Evolutionary conservation across 371 early-diverging fungal genomes (phyloP), one percentile per base, ranked within the genome.

Genomic region (Syncephalis fuscata): DNA sequence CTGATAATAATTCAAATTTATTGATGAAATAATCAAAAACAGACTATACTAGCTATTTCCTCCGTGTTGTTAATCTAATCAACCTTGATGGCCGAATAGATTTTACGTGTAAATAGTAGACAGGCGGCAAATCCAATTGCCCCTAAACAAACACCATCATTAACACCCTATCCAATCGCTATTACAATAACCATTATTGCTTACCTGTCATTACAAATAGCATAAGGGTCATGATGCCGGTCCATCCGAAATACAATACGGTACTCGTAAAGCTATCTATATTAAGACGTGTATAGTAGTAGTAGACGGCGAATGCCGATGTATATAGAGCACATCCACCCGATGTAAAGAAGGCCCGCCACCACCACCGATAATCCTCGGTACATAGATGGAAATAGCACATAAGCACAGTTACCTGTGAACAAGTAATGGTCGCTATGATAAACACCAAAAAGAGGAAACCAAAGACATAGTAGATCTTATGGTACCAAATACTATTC

Each of bases 351-450:
- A 92, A 92, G 1, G 95, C 68, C 9, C 90, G 69, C 97, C 97
- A 96, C 58, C 80, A 81, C 97, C 96, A 92, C 51, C 80, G 76
- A 58, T 92, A 92, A 56, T 92, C 65, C 70, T 96, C 97, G 3
- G 86, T 67, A 50, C 87, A 87, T 40, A 92, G 63, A 43, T 80
- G 82, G 73, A 92, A 87, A 65, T 92, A 92, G n/a, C 75, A 76
- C 59, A 90, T 65, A 51, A 92, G 64, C 45, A 92, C 72, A n/a
- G 91, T 72, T 39, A 91, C 84, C 59, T 88, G 81, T 19, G 80
- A 70, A 22, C 85, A 85, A 0, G 90, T 90, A 27, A 89, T 46
- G 19, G 80, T 64, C 50, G 89, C 61, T 45, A 90, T 82, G 19
- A 74, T 48, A 53, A 85, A 85, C 16, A 88, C 88, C 42, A 87